Base-by-base conservation (phyloP, 2,329 filamentous ascomycete species). In the Mollisiaceae sp. region DNA sequence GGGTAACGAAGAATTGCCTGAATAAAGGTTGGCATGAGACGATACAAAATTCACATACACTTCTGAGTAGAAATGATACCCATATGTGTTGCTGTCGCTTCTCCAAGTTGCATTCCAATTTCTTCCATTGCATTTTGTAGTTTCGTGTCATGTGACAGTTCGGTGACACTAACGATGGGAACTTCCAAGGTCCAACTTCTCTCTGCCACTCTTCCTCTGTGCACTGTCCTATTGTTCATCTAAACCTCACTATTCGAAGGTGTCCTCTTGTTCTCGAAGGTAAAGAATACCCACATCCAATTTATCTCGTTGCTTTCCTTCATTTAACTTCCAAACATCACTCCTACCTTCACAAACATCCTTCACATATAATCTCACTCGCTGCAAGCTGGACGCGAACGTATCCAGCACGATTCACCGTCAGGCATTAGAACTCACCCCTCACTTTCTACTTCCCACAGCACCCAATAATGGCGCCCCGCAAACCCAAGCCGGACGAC, bases 21-120 rank as follows among this genome's bases (percentile, higher is more conserved):
- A 57, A 55, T 36, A 55, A 12, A 41, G 27, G 11, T 41, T 41
- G 38, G 38, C 38, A 41, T 52, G 47, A 22, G 27, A 55, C 8
- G n/a, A 2, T 4, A 47, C 39, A 8, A 62, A 55, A 50, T 61
- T 52, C 47, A 61, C 54, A 62, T 45, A 63, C 58, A 60, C 60
- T 67, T 69, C 65, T 63, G 50, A 65, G 65, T 69, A 73, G 66
- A 68, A 71, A 68, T 70, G 68, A 72, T 73, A 72, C 70, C 70
- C 61, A 47, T 50, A 65, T 54, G 32, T 62, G 60, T 47, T 65
- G 22, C 60, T 54, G 38, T 41, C 24, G 47, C 24, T 35, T 3
- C 24, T 20, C 39, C 52, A 54, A 6, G 24, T 12, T 27, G n/a
- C 45, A 9, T 32, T 24, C 45, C 18, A 20, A 56, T 14, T 63